Evolutionary conservation across 257 asterid genomes (phyloP), one percentile per base, ranked within the genome.

Genomic region (Paraleonurus japonicus): DNA sequence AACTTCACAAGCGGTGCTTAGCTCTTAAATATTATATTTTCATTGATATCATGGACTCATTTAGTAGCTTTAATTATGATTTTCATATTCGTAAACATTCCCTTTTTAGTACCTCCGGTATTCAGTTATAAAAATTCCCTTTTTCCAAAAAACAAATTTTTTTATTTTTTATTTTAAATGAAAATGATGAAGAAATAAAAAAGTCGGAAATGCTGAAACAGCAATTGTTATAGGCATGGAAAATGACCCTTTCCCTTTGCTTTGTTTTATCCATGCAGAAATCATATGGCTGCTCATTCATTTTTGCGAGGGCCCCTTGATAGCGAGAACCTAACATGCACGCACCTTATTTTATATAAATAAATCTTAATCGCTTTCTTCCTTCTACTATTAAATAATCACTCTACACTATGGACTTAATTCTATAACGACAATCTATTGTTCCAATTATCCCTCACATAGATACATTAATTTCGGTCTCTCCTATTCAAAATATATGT

Each of bases 261-360:
- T 71, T 58, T 59, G 26, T 17, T 61, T 48, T 47, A 75, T 65
- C 72, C 59, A 72, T 73, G 76, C 76, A 61, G 48, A 61, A 67
- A 51, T 54, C 70, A 62, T 66, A 71, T 69, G 80, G 81, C 79
- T 67, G 86, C 79, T 80, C 43, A 17, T 57, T 26, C 51, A 64
- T 54, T 50, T 81, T 64, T 58, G n/a, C 22, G 68, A 24, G 67
- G 88, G 84, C 43, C 85, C 90, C 68, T 37, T 17, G 79, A 80
- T 60, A 23, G 62, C 54, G 74, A 74, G 12, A 33, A 76, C 84
- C 76, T 80, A 80, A 80, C 72, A 65, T 72, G 81, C 75, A 66
- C 30, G 81, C 75, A 66, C 30, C 43, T 45, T 43, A 26, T 58
- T 12, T 0, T 35, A 32, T 33, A 1, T 11, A 11, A 35, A 0